A percentile compares a stretch with the other conserved stretches of the same genome.
Conservation (phyloP, 192 early-diverging fungal genomes). For the Kickxella alabastrina region DNA sequence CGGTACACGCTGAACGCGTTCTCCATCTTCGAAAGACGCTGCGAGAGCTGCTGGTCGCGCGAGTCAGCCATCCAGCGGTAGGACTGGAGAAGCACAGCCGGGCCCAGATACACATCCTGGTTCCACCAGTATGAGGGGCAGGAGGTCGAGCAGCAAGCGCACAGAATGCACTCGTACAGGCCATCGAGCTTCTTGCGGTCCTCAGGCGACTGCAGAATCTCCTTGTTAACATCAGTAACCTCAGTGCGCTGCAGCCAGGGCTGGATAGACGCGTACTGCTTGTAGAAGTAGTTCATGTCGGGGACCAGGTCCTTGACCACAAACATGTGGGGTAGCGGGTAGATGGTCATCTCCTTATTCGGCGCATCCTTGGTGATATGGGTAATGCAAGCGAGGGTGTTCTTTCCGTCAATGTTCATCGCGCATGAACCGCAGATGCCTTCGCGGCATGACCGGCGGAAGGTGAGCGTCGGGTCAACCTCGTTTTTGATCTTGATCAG, state of each 20-base stretch:
- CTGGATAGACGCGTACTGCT: constrained; percentile 96
- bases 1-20: constrained; percentile 96
- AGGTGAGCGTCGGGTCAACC: constrained; percentile 87
- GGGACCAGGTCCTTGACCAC: constrained; percentile 97
- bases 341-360: constrained; percentile 73
- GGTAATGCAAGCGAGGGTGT: constrained; percentile 91
- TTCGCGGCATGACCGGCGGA: constrained; percentile 95
- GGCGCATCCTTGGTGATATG: constrained; percentile 73
- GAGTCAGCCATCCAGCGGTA: constrained; percentile 99
- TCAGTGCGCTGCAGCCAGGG: constrained; percentile 92
- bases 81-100: constrained; percentile 93
- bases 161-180: constrained; percentile 96
- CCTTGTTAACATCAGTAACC: constrained; percentile 53
- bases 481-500: constrained; percentile 98
- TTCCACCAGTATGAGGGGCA: constrained; percentile 99
- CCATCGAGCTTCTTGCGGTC: constrained; percentile 95
- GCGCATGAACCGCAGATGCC: constrained; percentile 97
- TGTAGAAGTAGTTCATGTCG: constrained; percentile 96
- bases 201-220: constrained; percentile 90
- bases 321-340: constrained; percentile 96
- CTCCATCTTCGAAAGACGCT: constrained; percentile 84
- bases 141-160: constrained; percentile 95
- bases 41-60: constrained; percentile 84
- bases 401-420: constrained; percentile 97
- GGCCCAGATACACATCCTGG: constrained; percentile 89